phyloP scores from a whole-genome alignment of 2,329 filamentous ascomycete species.

The Golovinomyces cichoracearum region DNA sequence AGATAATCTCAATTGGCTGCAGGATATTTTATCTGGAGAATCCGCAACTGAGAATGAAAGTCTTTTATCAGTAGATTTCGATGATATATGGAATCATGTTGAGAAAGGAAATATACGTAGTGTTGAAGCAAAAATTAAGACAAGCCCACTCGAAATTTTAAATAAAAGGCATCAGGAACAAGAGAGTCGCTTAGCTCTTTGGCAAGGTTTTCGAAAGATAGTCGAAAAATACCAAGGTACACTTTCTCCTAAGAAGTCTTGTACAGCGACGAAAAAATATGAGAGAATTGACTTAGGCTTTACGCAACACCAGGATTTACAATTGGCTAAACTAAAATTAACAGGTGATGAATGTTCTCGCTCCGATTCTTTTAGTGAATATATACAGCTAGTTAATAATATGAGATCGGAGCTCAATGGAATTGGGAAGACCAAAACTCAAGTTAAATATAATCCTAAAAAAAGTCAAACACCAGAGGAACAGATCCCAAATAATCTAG shows the following conservation, averaged over 20 bases:
- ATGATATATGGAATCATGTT: slow-evolving; percentile 43
- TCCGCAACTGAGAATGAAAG: slow-evolving; percentile 28
- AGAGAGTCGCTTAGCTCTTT: slow-evolving; percentile 39
- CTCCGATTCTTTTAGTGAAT: slow-evolving; percentile 10
- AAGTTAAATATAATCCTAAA: background rate
- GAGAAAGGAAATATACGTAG: slow-evolving; percentile 31
- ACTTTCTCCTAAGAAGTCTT: slow-evolving; percentile 9
- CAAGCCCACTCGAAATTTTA: slow-evolving; percentile 41
- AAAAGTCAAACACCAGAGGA: no score
- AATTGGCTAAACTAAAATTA: slow-evolving; percentile 17
- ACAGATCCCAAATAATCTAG: background rate
- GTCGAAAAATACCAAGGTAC: slow-evolving; percentile 5
- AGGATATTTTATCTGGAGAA: slow-evolving; percentile 43
- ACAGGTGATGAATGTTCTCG: slow-evolving; percentile 2
- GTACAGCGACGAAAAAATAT: slow-evolving; percentile 3
- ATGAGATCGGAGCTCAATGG: slow-evolving; percentile 12
- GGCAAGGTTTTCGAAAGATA: slow-evolving; percentile 37
- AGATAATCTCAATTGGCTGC: slow-evolving; percentile 48
- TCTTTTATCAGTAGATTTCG: slow-evolving; percentile 40
- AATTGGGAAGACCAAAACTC: slow-evolving; percentile 9
- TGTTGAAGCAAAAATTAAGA: slow-evolving; percentile 22
- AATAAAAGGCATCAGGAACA: slow-evolving; percentile 42
- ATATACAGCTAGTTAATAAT: slow-evolving; percentile 11
- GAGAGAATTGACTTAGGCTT: slow-evolving; percentile 26
- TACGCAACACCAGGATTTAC: slow-evolving; percentile 24